Conservation (phyloP, 1,284 basidiomycete species). For the Cryptococcus sp. region DNA sequence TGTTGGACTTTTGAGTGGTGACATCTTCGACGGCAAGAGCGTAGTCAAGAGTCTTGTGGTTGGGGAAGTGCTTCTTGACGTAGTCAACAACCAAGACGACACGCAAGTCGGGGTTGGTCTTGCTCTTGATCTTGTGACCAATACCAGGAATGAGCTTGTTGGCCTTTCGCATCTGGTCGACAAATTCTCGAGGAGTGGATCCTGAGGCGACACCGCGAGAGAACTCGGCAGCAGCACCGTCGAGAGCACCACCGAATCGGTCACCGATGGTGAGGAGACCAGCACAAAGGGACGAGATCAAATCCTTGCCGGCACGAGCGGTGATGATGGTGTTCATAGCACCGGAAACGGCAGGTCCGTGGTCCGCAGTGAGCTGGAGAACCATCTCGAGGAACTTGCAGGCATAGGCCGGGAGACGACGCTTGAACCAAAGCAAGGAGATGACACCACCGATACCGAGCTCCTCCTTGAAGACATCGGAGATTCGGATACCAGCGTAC, state of each 20-base stretch:
- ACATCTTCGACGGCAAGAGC: conserved; percentile 98
- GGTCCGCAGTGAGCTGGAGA: conserved; percentile 97
- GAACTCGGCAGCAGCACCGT: conserved; percentile 96
- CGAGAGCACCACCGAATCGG: conserved; percentile 98
- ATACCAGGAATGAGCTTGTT: conserved; percentile 98
- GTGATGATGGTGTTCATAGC: conserved; percentile 99
- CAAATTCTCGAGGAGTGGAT: conserved; percentile 93
- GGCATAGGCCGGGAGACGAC: conserved; percentile 61
- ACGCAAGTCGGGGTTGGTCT: conserved; percentile 94
- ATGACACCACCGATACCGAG: conserved; percentile 98
- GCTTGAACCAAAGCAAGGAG: conserved; percentile 96
- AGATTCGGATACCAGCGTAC: conserved; percentile 98
- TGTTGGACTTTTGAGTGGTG: conserved; percentile 97
- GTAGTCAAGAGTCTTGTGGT: conserved; percentile 87
- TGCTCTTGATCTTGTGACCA: conserved; percentile 99
- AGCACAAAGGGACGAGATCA: conserved; percentile 93
- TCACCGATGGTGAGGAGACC: conserved; percentile 97
- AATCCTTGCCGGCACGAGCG: conserved; percentile 96
- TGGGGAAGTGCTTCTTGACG: conserved; percentile 93
- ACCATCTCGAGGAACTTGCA: conserved; percentile 99
- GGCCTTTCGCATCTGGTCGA: conserved; percentile 90
- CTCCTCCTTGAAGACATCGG: conserved; percentile 97
- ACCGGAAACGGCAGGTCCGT: conserved; percentile 84
- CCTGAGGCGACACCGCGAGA: conserved; percentile 86
- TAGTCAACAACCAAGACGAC: conserved; percentile 98